Base-by-base conservation (phyloP, 306 rosid genomes). In the Canavalia gladiata region DNA sequence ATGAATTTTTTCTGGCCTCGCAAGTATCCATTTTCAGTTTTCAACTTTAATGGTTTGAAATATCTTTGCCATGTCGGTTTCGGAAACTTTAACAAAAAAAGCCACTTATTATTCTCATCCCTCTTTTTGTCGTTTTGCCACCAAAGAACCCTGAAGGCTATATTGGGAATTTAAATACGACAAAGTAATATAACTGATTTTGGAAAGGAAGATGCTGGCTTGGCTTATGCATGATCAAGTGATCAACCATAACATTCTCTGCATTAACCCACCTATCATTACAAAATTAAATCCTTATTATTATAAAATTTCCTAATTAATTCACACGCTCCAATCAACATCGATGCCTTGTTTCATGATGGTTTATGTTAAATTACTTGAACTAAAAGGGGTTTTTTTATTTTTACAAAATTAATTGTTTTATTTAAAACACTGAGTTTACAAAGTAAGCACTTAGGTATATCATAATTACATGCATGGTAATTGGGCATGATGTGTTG, bases 11-110 rank as follows among this genome's bases (percentile, higher is more conserved):
- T 35, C 7, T 1, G 28, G 29, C 9, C 49, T 45, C 57, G 29
- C 35, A 41, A 73, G 60, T 56, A 54, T 72, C 51, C 2, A 64
- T 73, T 74, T 73, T 54, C 18, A 9, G 84, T 73, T 64, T 81
- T 74, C 54, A 55, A 42, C 65, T 83, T 76, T 12, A 50, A 50
- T 63, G 25, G 39, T 37, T 51, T 51, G 34, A 69, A 71, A 70
- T 71, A 77, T 54, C 62, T 8, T 59, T 71, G 64, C 70, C 31
- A 79, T 68, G 87, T 81, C 75, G 2, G 76, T 79, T 79, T 87
- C 51, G 64, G 58, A 71, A 57, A 62, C 82, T 72, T 73, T 77
- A 69, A 51, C 76, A 37, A 41, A 63, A 51, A 57, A 68, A 10
- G 54, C 47, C 72, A 25, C 33, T 77, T 60, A 49, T 37, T 74